A percentile compares a stretch with the other conserved stretches of the same genome.
phyloP scores from a whole-genome alignment of 768 basidiomycete species.

The Sporobolomyces pararoseus region DNA sequence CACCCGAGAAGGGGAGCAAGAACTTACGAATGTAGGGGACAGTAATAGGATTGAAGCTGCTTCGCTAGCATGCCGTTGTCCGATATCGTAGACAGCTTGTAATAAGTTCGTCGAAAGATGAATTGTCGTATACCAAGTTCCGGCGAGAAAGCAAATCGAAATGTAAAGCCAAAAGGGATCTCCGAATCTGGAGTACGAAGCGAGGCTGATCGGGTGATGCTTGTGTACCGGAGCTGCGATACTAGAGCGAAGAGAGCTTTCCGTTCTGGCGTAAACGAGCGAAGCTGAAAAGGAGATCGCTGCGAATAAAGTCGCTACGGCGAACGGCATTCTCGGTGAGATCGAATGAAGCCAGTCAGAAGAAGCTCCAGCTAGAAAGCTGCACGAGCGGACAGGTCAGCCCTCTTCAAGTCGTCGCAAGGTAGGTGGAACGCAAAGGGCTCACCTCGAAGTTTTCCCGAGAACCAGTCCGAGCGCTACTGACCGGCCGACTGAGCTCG shows the following conservation, averaged over 20 bases:
- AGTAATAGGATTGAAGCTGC: constrained; percentile 15
- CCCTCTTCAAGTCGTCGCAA: not conserved
- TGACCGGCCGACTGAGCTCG: constrained; percentile 64
- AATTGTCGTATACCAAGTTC: constrained; percentile 40
- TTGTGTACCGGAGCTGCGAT: not conserved
- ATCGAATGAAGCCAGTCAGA: constrained; percentile 69
- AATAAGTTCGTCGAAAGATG: constrained; percentile 30
- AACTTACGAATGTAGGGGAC: constrained; percentile 14
- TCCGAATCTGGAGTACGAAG: constrained; percentile 8
- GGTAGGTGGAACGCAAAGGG: too few relatives aligned
- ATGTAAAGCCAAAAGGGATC: constrained; percentile 32
- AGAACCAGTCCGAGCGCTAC: constrained; percentile 78
- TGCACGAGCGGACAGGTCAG: constrained; percentile 50
- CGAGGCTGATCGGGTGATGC: not conserved
- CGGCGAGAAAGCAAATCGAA: constrained; percentile 32
- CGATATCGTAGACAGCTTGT: constrained; percentile 17
- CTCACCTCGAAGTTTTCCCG: constrained; percentile 58
- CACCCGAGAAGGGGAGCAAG: not conserved
- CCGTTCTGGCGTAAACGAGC: constrained; percentile 58
- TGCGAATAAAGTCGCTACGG: constrained; percentile 63
- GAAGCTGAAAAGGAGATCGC: constrained; percentile 66
- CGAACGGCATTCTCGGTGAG: constrained; percentile 70
- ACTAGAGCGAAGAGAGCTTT: constrained; percentile 3
- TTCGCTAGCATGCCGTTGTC: not conserved
- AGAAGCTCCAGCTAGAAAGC: constrained; percentile 69